Conservation (phyloP, 257 asterid species). For the Coffea eugenioides region DNA sequence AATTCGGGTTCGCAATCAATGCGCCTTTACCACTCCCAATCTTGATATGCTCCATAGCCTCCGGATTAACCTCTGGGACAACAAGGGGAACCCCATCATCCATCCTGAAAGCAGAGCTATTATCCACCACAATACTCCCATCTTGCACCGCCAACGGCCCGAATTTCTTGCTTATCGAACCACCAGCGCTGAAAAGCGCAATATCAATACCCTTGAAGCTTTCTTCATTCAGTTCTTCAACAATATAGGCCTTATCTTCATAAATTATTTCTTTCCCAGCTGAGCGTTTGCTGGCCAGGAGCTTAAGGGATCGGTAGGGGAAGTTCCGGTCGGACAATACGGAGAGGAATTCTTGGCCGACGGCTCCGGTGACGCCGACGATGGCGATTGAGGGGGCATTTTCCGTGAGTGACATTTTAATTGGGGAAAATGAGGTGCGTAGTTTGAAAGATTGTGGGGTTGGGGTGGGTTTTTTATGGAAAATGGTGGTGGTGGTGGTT, state of each 20-base stretch:
- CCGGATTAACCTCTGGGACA: slow-evolving; percentile 94
- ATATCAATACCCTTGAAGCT: slow-evolving; percentile 76
- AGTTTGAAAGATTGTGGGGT: slow-evolving; percentile 18
- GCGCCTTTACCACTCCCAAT: slow-evolving; percentile 69
- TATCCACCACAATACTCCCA: slow-evolving; percentile 86
- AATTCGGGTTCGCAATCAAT: slow-evolving; percentile 86
- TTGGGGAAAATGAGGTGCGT: slow-evolving; percentile 33
- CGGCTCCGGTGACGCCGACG: slow-evolving; percentile 97
- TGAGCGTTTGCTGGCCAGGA: slow-evolving; percentile 85
- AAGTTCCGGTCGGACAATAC: slow-evolving; percentile 77
- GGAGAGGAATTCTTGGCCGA: slow-evolving; percentile 91
- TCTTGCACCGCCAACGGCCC: slow-evolving; percentile 76
- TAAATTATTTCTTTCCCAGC: slow-evolving; percentile 59
- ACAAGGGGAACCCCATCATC: slow-evolving; percentile 80
- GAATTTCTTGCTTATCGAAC: slow-evolving; percentile 82
- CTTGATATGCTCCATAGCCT: slow-evolving; percentile 78
- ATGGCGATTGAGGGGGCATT: slow-evolving; percentile 84
- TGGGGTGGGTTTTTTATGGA: slow-evolving; percentile 30
- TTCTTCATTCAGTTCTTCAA: slow-evolving; percentile 60
- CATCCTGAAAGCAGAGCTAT: slow-evolving; percentile 98
- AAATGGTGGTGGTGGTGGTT: slow-evolving; percentile 20
- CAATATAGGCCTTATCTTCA: slow-evolving; percentile 44
- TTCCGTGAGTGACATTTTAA: slow-evolving; percentile 78
- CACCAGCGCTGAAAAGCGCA: slow-evolving; percentile 91
- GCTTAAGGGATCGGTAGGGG: slow-evolving; percentile 82